A percentile compares a stretch with the other conserved stretches of the same genome.
phyloP scores from a whole-genome alignment of 2,329 filamentous ascomycete genomes.

The Aspergillus uvarum region DNA sequence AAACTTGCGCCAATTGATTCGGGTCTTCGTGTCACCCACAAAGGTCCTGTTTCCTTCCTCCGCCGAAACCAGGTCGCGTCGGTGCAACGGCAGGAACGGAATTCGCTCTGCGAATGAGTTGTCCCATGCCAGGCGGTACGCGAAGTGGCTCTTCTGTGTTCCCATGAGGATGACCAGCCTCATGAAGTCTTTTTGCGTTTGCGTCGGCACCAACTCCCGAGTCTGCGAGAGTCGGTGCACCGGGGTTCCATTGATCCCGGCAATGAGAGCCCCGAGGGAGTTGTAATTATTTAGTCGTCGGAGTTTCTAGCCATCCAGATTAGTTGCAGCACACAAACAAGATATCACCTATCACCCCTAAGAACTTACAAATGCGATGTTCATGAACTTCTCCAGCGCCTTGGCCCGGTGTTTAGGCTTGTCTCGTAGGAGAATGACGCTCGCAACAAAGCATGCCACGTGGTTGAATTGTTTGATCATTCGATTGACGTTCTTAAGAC shows the following conservation, averaged over 20 bases:
- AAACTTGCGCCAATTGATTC: slow-evolving; percentile 98
- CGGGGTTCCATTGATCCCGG: slow-evolving; percentile 84
- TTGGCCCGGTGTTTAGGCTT: slow-evolving; percentile 92
- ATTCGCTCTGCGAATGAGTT: slow-evolving; percentile 89
- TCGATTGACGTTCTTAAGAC: slow-evolving; percentile 81
- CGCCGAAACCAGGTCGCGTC: slow-evolving; percentile 84
- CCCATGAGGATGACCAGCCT: slow-evolving; percentile 89
- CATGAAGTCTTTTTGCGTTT: slow-evolving; percentile 79
- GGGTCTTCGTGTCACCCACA: slow-evolving; percentile 67
- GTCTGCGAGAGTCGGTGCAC: slow-evolving; percentile 83
- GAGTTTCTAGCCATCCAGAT: slow-evolving; percentile 58
- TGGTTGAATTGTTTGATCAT: slow-evolving; percentile 95
- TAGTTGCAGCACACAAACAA: neutral
- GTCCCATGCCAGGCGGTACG: slow-evolving; percentile 96
- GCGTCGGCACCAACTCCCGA: slow-evolving; percentile 68
- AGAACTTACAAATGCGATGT: slow-evolving; percentile 62
- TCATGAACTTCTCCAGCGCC: slow-evolving; percentile 95
- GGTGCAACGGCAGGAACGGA: slow-evolving; percentile 86
- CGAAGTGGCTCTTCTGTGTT: slow-evolving; percentile 86
- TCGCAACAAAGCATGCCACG: slow-evolving; percentile 76
- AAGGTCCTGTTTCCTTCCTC: slow-evolving; percentile 92
- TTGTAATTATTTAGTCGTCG: slow-evolving; percentile 97
- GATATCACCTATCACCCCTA: neutral
- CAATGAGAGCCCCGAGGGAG: slow-evolving; percentile 86
- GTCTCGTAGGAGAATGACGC: slow-evolving; percentile 82